Evolutionary conservation across 2,329 filamentous ascomycete species (phyloP), one percentile per base, ranked within the genome.

Genomic region (Aspergillus aculeatus): DNA sequence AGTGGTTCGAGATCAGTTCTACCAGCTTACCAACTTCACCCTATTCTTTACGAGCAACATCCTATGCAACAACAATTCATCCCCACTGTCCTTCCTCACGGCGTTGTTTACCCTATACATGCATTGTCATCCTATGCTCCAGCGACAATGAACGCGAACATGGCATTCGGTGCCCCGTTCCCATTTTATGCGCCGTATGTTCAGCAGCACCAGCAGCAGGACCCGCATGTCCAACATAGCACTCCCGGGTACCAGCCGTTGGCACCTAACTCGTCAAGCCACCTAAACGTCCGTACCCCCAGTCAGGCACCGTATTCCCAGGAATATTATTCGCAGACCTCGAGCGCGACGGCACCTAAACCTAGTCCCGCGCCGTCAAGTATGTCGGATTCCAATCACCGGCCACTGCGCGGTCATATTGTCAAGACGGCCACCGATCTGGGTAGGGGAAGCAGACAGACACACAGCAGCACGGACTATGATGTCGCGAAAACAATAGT

Each of bases 401-500:
- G 51, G 24, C 59, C 63, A 29, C 24, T 57, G 10, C 31, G 44
- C 57, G 29, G 41, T 23, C 54, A 63, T 12, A 14, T 35, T 12
- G 32, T 47, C 3, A 62, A 58, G 38, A 29, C 19, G 7, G 32
- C 57, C 6, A 35, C 57, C 19, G 50, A 6, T 19, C 23, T 41
- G 24, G 55, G 47, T 23, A 59, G 50, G 52, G 61, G 59, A 53
- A 54, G 47, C 10, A 35, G 35, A 41, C 53, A 65, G 53, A 54
- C 62, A 10, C 44, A 26, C 7, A 31, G 52, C 5, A 59, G 62
- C 31, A 50, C 59, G 16, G 66, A 67, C 29, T 75, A 75, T 47
- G 72, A 75, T 49, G 70, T 74, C 26, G 69, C 71, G 4, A 73
- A 71, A 51, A 76, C 70, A 5, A 76, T 76, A 50, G 74, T 76